Evolutionary conservation across 768 basidiomycete genomes (phyloP), one percentile per base, ranked within the genome.

Genomic region (Lanmaoa rubissima): DNA sequence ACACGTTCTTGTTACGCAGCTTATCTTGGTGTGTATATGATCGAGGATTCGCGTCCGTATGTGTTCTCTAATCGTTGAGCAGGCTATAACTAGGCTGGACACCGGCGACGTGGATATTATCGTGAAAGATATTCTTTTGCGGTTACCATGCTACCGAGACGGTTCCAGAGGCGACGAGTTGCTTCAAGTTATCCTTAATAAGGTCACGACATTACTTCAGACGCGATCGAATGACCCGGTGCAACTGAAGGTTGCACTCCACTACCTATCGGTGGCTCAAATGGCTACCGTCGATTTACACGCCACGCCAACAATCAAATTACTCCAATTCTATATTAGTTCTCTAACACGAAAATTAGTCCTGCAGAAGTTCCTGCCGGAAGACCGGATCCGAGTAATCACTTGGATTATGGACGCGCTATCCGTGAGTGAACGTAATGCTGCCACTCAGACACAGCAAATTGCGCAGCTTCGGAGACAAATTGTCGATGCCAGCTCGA

Each of bases 261-360:
- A 72, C 38, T 82, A 78, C 53, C 71, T 86, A 57, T 76, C 80
- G 41, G 63, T 86, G 36, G 77, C 79, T 41, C 68, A 72, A 39
- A 74, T 72, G 45, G 51, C 83, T 21, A 75, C 74, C 43, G 63
- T 81, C 40, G 74, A 78, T 40, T 75, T 74, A 59, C 72, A 65
- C 36, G 65, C 76, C 28, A 75, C 77, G 2, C 72, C 78, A 8
- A 73, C 84, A 16, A 63, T 74, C 31, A 74, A 75, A 48, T 70
- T 88, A 16, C 66, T 87, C 36, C 80, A 75, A 31, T 84, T 84
- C 61, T 87, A 84, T 58, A 75, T 77, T 64, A 66, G 71, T 42
- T 64, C 62, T 60, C 62, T 80, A 40, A 69, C 72, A 24, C 72
- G 78, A 39, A 85, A 80, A 62, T 69, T 78, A 53, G 76, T 75